Conservation (phyloP, 1,284 basidiomycete genomes). For the Irpex sp. region DNA sequence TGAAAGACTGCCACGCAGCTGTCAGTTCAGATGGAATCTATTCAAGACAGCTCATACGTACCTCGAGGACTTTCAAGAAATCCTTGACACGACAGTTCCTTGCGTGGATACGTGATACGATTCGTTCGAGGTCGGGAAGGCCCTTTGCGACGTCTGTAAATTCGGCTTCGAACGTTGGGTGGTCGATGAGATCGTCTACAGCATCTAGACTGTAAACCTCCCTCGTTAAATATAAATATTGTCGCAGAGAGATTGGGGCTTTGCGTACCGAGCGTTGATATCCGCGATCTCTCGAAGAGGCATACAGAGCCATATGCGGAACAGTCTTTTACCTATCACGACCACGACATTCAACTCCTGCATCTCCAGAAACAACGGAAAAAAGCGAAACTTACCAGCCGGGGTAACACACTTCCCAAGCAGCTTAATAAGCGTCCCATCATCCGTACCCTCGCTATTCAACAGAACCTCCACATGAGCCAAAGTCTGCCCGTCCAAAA, state of each 20-base stretch:
- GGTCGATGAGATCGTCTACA: constrained; percentile 80
- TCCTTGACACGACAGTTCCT: constrained; percentile 83
- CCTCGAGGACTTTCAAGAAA: constrained; percentile 77
- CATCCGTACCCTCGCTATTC: constrained; percentile 88
- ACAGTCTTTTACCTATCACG: constrained; percentile 85
- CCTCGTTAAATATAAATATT: too few relatives aligned
- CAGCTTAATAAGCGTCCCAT: constrained; percentile 81
- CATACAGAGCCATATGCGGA: constrained; percentile 91
- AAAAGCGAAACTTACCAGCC: too few relatives aligned
- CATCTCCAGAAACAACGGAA: too few relatives aligned
- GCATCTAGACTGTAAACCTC: constrained; percentile 91
- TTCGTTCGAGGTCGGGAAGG: constrained; percentile 88
- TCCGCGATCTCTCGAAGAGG: constrained; percentile 75
- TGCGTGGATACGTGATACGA: constrained; percentile 90
- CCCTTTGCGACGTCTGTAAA: constrained; percentile 76
- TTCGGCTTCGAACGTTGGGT: constrained; percentile 68
- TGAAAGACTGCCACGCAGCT: constrained; percentile 58
- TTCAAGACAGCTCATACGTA: too few relatives aligned
- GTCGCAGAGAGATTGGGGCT: too few relatives aligned
- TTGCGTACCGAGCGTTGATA: constrained; percentile 81
- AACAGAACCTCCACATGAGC: constrained; percentile 89
- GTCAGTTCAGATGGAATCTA: too few relatives aligned
- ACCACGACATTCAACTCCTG: too few relatives aligned
- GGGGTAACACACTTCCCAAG: constrained; percentile 86
- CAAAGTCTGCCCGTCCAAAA: constrained; percentile 89